Base-by-base conservation (phyloP, 164 flowering plant genomes). In the Taxillus chinensis region DNA sequence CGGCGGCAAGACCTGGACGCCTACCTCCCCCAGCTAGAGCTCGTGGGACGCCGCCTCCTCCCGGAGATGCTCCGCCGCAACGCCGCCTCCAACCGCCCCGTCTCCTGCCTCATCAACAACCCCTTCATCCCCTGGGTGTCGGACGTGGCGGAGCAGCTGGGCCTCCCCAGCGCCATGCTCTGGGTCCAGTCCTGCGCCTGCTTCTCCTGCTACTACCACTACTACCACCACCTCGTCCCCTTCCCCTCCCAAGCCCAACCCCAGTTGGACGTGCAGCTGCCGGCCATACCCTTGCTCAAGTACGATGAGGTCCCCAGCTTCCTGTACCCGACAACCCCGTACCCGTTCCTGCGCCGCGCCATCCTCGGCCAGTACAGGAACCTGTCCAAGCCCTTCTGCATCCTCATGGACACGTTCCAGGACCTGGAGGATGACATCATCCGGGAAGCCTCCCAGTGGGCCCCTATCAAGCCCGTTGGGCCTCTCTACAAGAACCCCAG, bases 291-390 rank as follows among this genome's bases (percentile, higher is more conserved):
- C 2, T 27, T 73, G 2, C 58, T 89, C 50, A 70, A 69, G 49
- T 42, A 72, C 51, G 85, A 87, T 16, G 98, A 92, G 46, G 39
- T 89, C 1, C 91, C 95, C 5, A 79, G 79, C 56, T 87, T 87
- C 73, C 67, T 92, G 54, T 75, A 81, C 41, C 91, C 87, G 2
- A 16, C 69, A 0, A 64, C 69, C 12, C 81, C 81, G 0, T 82
- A 72, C 42, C 60, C 63, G 0, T 62, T 69, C 48, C 37, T 87
- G 8, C 57, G 66, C 6, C 62, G 68, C 4, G 77, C 70, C 2
- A 74, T 88, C 27, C 43, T 79, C 16, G 75, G 70, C 2, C 89
- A 87, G 67, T 86, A 63, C 73, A 67, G 68, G 69, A 92, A 82
- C 45, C 69, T 89, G 10, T 64, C 71, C 1, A 84, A 78, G 52